Base-by-base conservation (phyloP, 2,329 filamentous ascomycete species). In the Dactylellina haptotyla region DNA sequence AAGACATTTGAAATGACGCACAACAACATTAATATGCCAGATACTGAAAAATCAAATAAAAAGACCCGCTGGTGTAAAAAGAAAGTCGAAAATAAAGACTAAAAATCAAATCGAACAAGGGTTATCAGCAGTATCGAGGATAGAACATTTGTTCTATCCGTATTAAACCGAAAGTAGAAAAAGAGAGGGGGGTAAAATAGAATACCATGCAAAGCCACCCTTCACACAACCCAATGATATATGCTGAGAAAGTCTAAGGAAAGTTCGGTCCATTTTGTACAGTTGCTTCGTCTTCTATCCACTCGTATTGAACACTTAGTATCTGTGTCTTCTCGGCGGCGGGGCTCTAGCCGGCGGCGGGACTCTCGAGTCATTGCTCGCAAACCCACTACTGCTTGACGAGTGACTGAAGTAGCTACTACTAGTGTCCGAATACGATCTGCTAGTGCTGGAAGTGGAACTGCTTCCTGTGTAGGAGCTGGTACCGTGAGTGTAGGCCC, bases 301-400 rank as follows among this genome's bases (percentile, higher is more conserved):
- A 54, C 28, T 20, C 16, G 14, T 28, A 32, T 23, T 39, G 23
- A 2, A 18, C 23, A n/a, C 32, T 25, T 30, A 4, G 37, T 73
- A 73, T 51, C 69, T 73, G 39, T 73, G 57, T 30, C 69, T 59
- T 25, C 69, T 61, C 23, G 69, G 69, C 32, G 69, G 69, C 23
- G 69, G 61, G 1, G 34, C 53, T 41, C 69, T 48, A n/a, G 69
- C 56, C 2, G 69, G 69, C 26, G 69, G 69, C 46, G 61, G 69
- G 16, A 16, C 50, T 28, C 69, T 73, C 28, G 61, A 66, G 10
- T 73, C 61, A 34, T 56, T n/a, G 14, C 69, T 73, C 54, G 48
- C 56, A 41, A 62, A 73, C 61, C 69, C 69, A 66, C 69, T 73
- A 73, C 69, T 73, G 69, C 69, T 73, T 48, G 69, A 73, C 28